phyloP scores from a whole-genome alignment of 768 basidiomycete genomes.

The Thelephora ganbajun region DNA sequence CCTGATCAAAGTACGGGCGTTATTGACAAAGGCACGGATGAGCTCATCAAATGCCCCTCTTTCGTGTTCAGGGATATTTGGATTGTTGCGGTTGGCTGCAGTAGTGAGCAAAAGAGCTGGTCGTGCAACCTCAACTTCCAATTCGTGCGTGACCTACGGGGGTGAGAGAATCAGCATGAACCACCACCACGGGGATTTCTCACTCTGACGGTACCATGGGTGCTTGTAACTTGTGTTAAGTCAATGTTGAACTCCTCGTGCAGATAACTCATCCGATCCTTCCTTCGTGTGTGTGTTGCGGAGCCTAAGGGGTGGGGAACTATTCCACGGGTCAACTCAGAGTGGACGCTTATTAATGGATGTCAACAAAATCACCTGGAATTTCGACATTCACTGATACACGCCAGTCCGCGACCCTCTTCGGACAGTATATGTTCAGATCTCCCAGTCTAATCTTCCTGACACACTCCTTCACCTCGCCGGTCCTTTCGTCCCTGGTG shows the following conservation, averaged over 20 bases:
- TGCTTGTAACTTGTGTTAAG: conserved; percentile 76
- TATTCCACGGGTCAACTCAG: conserved; percentile 14
- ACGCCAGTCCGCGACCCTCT: conserved; percentile 78
- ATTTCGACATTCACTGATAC: conserved; percentile 88
- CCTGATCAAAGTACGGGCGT: conserved; percentile 76
- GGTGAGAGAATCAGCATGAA: background rate
- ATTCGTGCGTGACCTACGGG: conserved; percentile 59
- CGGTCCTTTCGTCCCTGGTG: conserved; percentile 67
- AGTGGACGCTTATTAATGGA: background rate
- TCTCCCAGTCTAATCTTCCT: conserved; percentile 77
- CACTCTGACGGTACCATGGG: conserved; percentile 23
- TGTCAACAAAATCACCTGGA: conserved; percentile 44
- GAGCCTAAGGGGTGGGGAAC: conserved; percentile 57
- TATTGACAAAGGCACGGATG: conserved; percentile 86
- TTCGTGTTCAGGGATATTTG: conserved; percentile 44
- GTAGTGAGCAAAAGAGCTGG: conserved; percentile 57
- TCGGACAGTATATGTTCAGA: conserved; percentile 78
- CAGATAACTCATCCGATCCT: conserved; percentile 84
- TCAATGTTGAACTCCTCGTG: conserved; percentile 93
- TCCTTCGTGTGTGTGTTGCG: conserved; percentile 49
- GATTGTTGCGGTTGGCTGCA: conserved; percentile 55
- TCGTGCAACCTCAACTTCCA: conserved; percentile 80
- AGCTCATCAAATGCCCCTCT: conserved; percentile 79
- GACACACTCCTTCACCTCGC: conserved; percentile 51
- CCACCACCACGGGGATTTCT: conserved; percentile 21